Conservation (phyloP, 2,329 filamentous ascomycete genomes). For the Rasamsonia emersonii region DNA sequence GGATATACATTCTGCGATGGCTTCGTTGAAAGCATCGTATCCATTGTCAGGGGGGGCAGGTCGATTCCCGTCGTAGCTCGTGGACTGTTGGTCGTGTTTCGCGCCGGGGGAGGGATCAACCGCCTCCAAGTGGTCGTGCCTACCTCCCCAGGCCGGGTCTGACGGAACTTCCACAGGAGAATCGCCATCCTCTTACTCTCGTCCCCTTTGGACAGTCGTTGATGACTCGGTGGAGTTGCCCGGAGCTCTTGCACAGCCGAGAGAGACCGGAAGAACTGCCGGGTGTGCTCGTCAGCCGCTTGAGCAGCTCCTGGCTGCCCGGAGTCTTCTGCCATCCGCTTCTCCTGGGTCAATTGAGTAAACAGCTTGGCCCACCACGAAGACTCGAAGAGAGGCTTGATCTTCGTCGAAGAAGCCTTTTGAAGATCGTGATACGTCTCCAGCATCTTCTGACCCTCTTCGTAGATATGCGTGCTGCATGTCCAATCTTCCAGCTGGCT, state of each 20-base stretch:
- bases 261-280: constrained; percentile 31
- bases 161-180: constrained; percentile 39
- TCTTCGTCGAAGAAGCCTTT: constrained; percentile 28
- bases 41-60: constrained; percentile 28
- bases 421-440: constrained; percentile 26
- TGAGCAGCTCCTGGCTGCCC: constrained; percentile 22
- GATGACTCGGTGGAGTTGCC: constrained; percentile 21
- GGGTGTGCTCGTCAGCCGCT: constrained; percentile 25
- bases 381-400: constrained; percentile 36
- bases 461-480: constrained; percentile 35
- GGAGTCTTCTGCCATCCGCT: constrained; percentile 28
- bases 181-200: constrained; percentile 34
- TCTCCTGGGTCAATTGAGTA: constrained; percentile 32
- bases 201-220: constrained; percentile 18
- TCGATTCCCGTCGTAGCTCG: constrained; percentile 22
- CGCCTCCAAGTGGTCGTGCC: constrained; percentile 39
- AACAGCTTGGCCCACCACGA: constrained; percentile 38
- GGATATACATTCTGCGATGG: constrained; percentile 25
- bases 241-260: constrained; percentile 39
- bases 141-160: constrained; percentile 30
- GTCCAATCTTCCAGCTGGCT: constrained; percentile 34
- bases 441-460: constrained; percentile 23
- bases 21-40: constrained; percentile 25
- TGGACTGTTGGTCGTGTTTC: constrained; percentile 30
- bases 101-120: constrained; percentile 29